phyloP scores from a whole-genome alignment of 305 asterid species.

The Ilex paraguariensis region DNA sequence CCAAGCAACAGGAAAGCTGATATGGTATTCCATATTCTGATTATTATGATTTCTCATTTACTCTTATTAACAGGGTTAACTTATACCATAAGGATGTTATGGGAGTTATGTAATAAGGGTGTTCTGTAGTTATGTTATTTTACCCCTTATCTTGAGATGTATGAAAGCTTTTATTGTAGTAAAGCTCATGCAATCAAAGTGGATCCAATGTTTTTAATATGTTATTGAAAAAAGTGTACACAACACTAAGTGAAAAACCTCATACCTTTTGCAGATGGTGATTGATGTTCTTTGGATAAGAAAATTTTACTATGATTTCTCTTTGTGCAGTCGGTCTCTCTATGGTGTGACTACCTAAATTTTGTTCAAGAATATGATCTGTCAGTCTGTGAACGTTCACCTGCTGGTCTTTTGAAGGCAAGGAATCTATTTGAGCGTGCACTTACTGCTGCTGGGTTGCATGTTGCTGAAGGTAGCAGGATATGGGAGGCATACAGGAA shows the following conservation, averaged over 20 bases:
- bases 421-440: constrained; percentile 91
- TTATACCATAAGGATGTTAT: too few relatives aligned
- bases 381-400: constrained; percentile 46
- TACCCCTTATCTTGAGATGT: background rate
- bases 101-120: too few relatives aligned
- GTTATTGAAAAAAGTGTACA: constrained; percentile 4
- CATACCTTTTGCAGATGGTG: constrained; percentile 11
- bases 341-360: constrained; percentile 88
- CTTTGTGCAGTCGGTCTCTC: constrained; percentile 70
- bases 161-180: background rate
- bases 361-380: constrained; percentile 76
- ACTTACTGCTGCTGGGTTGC: constrained; percentile 84
- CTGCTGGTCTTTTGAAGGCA: constrained; percentile 61
- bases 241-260: constrained; percentile 9
- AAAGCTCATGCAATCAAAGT: too few relatives aligned
- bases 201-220: too few relatives aligned
- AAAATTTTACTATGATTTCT: constrained; percentile 7
- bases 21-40: too few relatives aligned
- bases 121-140: background rate
- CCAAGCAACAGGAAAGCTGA: too few relatives aligned
- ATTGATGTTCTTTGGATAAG: constrained; percentile 7
- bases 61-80: too few relatives aligned
- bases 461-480: constrained; percentile 71
- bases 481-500: constrained; percentile 82
- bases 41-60: too few relatives aligned